Percentiles rank a stretch among this genome's conserved stretches.
phyloP scores from a whole-genome alignment of 495 filamentous ascomycete species.

The Xylona heveae region DNA sequence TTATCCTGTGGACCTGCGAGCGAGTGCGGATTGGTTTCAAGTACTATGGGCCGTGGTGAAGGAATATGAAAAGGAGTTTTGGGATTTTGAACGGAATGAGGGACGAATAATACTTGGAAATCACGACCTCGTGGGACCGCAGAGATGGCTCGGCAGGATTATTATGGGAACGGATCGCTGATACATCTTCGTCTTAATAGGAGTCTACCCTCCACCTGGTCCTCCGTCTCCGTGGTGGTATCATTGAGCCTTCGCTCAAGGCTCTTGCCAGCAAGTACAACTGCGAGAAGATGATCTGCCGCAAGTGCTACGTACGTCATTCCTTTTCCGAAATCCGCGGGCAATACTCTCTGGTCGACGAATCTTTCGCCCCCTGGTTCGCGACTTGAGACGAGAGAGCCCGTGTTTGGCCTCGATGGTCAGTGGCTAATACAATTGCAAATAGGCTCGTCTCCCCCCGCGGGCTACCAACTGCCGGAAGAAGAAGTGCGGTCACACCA shows the following conservation, averaged over 20 bases:
- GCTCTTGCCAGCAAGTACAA: slow-evolving; percentile 97
- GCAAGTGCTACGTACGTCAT: slow-evolving; percentile 87
- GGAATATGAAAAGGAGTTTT: no score
- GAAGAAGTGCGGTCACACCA: slow-evolving; percentile 98
- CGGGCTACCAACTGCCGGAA: slow-evolving; percentile 99
- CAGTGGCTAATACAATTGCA: slow-evolving; percentile 7
- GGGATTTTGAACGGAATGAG: no score
- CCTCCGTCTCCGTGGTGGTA: slow-evolving; percentile 96
- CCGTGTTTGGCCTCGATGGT: not conserved
- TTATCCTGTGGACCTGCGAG: no score
- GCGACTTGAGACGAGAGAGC: not conserved
- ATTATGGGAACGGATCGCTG: slow-evolving; percentile 7
- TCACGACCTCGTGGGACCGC: no score
- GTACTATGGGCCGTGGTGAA: no score
- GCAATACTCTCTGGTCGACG: not conserved
- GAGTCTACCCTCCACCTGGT: slow-evolving; percentile 98
- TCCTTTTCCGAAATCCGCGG: not conserved
- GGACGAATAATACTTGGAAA: no score
- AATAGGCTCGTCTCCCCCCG: slow-evolving; percentile 80
- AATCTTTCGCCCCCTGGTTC: not conserved
- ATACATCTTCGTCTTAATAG: slow-evolving; percentile 20
- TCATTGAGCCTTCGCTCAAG: slow-evolving; percentile 98
- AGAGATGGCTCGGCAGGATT: slow-evolving; percentile 6
- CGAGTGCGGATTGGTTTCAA: no score
- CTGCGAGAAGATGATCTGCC: slow-evolving; percentile 99